Conservation (phyloP, 345 rosid species). For the Psidium friedrichsthalianum region DNA sequence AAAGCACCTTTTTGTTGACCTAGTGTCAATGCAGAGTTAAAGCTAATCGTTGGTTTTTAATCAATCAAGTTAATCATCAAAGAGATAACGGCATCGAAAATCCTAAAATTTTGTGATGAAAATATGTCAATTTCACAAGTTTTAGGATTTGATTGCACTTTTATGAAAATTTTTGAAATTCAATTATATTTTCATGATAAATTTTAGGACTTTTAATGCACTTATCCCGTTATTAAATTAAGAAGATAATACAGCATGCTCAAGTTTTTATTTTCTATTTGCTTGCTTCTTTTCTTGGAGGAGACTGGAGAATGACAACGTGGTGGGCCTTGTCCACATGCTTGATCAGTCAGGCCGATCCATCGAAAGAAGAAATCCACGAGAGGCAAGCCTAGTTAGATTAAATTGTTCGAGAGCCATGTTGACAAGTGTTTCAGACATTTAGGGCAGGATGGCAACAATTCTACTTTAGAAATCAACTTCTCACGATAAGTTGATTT, state of each 20-base stretch:
- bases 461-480: too few relatives aligned
- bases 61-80: too few relatives aligned
- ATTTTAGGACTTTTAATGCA: too few relatives aligned
- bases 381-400: neutral
- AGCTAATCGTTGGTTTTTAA: neutral
- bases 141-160: too few relatives aligned
- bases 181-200: too few relatives aligned
- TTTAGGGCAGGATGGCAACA: neutral
- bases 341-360: neutral
- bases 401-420: neutral
- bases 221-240: neutral
- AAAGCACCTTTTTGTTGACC: neutral
- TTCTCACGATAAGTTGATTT: too few relatives aligned
- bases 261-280: neutral
- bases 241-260: neutral
- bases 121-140: too few relatives aligned
- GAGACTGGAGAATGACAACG: neutral
- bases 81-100: too few relatives aligned
- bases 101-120: too few relatives aligned
- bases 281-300: neutral
- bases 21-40: neutral
- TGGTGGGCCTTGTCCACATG: neutral
- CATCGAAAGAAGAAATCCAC: neutral
- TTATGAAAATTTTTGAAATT: too few relatives aligned
- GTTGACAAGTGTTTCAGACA: neutral